These are phyloP conservation scores for Hippophae tibetana DNA, from an alignment of 306 rosid species.

Conservation along the genomic window DNA sequence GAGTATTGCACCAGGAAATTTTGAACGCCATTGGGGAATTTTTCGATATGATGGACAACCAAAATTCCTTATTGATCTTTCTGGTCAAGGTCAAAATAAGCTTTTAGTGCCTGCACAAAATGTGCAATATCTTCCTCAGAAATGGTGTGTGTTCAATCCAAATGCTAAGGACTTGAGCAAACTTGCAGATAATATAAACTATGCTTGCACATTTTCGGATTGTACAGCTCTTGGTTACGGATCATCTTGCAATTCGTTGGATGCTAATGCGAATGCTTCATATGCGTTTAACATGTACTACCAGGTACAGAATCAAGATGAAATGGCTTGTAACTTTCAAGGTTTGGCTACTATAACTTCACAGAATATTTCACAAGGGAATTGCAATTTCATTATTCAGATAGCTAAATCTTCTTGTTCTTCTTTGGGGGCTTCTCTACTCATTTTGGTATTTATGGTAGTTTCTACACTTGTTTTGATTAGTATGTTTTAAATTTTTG, in stretches of 20 bases:
- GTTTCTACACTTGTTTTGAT: constrained; percentile 23
- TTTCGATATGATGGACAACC: constrained; percentile 88
- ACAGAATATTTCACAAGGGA: constrained; percentile 61
- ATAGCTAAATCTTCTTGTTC: constrained; percentile 32
- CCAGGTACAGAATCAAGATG: constrained; percentile 75
- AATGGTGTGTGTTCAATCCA: constrained; percentile 82
- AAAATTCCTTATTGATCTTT: constrained; percentile 55
- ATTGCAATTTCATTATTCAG: constrained; percentile 71
- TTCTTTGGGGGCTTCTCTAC: constrained; percentile 26
- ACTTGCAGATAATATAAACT: constrained; percentile 69
- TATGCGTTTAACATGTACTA: constrained; percentile 88
- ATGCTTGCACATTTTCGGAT: constrained; percentile 67
- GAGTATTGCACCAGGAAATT: constrained; percentile 78
- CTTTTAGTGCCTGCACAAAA: constrained; percentile 46
- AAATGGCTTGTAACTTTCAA: constrained; percentile 59
- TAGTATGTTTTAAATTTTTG: constrained; percentile 14
- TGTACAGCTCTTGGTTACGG: constrained; percentile 92
- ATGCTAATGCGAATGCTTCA: constrained; percentile 79
- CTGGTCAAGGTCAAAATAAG: constrained; percentile 74
- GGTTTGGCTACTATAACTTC: constrained; percentile 60
- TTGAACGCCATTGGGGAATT: constrained; percentile 96
- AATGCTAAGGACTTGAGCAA: constrained; percentile 70
- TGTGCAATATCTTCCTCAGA: constrained; percentile 53
- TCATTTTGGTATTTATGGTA: constrained; percentile 18
- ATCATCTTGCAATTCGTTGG: constrained; percentile 77